Evolutionary conservation across 2,329 filamentous ascomycete species (phyloP).

Genomic region (Xylaria sp.): DNA sequence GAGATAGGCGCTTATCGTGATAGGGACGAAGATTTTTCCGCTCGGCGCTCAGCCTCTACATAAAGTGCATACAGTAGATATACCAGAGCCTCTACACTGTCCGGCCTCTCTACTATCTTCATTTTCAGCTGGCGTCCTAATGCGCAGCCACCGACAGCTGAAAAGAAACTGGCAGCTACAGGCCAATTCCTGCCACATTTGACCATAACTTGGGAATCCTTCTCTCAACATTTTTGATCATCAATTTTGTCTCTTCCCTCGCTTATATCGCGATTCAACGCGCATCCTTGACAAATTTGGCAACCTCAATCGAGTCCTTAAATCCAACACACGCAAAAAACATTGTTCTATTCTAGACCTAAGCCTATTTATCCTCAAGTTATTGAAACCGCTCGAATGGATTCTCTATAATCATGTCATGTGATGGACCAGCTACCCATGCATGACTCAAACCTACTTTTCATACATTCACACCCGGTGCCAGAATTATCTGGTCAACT

Average conservation of each 20-base stretch:
- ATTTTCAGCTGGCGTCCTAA: background rate
- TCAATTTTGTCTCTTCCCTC: conserved; percentile 1
- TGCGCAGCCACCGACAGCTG: conserved; percentile 8
- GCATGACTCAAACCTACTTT: conserved; percentile 41
- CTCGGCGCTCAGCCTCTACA: conserved; percentile 13
- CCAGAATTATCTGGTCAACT: background rate
- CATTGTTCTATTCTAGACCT: background rate
- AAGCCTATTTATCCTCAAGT: background rate
- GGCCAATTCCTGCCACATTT: background rate
- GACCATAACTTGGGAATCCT: background rate
- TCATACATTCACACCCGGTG: conserved; percentile 29
- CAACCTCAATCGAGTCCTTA: too few relatives aligned
- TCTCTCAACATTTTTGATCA: background rate
- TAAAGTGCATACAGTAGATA: too few relatives aligned
- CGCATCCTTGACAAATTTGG: background rate
- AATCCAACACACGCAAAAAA: too few relatives aligned
- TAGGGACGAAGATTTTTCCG: conserved; percentile 37
- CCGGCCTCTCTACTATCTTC: background rate
- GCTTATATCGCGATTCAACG: background rate
- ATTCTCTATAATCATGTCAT: conserved; percentile 20
- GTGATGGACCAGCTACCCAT: conserved; percentile 30
- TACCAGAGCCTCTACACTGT: background rate
- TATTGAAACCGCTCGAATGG: background rate
- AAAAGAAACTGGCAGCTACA: background rate
- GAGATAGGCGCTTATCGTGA: conserved; percentile 31